phyloP scores from a whole-genome alignment of 2,329 filamentous ascomycete species.

The Botrytis pseudocinerea region DNA sequence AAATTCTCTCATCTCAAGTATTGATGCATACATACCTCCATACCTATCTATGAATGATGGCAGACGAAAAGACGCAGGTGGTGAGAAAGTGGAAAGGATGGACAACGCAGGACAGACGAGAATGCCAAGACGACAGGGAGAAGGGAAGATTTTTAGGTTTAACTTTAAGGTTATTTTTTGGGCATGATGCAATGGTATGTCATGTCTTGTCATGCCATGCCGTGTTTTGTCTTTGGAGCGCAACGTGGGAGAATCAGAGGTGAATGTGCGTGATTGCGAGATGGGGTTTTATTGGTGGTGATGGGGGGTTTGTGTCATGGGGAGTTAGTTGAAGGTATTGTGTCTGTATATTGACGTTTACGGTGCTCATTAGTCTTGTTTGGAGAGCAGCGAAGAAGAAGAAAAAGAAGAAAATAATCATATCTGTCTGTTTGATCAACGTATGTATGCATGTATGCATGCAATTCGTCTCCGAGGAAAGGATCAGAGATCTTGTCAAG shows the following conservation, averaged over 20 bases:
- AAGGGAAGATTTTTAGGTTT: slow-evolving; percentile 13
- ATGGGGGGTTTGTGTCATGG: background rate
- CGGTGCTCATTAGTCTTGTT: background rate
- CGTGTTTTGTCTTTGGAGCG: background rate
- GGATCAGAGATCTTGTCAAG: background rate
- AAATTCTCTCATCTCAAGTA: background rate
- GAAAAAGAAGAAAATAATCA: background rate
- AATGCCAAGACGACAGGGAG: slow-evolving; percentile 6
- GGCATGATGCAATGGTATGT: background rate
- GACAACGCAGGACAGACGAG: background rate
- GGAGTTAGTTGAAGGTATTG: background rate
- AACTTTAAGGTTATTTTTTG: slow-evolving; percentile 9
- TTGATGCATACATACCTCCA: background rate
- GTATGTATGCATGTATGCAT: background rate
- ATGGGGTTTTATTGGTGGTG: background rate
- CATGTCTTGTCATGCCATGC: background rate
- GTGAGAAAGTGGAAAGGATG: background rate
- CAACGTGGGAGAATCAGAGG: background rate
- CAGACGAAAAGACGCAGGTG: fast-evolving
- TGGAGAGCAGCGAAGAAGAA: background rate
- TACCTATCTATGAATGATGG: background rate
- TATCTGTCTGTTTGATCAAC: background rate
- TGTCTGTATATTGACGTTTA: background rate
- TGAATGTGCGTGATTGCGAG: no score
- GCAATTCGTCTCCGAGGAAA: background rate